Evolutionary conservation across 2,329 filamentous ascomycete genomes (phyloP), one percentile per base, ranked within the genome.

Genomic region (Calonectria pseudoreteaudii): DNA sequence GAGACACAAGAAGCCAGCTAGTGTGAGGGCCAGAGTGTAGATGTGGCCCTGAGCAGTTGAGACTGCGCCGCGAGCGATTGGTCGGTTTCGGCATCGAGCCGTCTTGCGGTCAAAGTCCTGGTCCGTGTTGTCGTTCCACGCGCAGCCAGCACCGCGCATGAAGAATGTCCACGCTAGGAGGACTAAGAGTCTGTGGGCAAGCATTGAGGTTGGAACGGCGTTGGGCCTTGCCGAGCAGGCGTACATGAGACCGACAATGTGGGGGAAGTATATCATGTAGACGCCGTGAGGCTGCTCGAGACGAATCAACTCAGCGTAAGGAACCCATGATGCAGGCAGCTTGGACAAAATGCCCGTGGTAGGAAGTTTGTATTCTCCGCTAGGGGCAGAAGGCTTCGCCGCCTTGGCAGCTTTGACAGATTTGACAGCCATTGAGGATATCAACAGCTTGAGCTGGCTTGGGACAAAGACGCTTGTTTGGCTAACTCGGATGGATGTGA

Each of bases 41-140:
- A 88, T 65, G 44, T 87, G 74, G 13, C 85, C 86, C 14, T 86
- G 84, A 41, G 80, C 73, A 13, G 86, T 85, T 0, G 87, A 86
- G 23, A 90, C 82, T 34, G 88, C 89, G n/a, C 86, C 85, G 68
- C 89, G 82, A 16, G 88, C 87, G 75, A 90, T 87, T 2, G 70
- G 70, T 23, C 89, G 85, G 74, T 88, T 85, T 41, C 86, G 86
- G 50, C 87, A 89, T 49, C 89, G 86, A 75, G 84, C 85, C 13
- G 90, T 88, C 73, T 87, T 83, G 4, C 88, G 86, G 76, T 91
- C 90, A 66, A 90, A 83, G 56, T 89, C 87, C 62, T 87, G 85
- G 76, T 91, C 90, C 81, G 88, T 86, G 41, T 87, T 85, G 77
- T 91, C 90, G 78, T 91, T 91, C 83, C 90, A 90, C 0, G 88